Evolutionary conservation across 495 filamentous ascomycete genomes (phyloP).

Genomic region (Neurospora cerealis): DNA sequence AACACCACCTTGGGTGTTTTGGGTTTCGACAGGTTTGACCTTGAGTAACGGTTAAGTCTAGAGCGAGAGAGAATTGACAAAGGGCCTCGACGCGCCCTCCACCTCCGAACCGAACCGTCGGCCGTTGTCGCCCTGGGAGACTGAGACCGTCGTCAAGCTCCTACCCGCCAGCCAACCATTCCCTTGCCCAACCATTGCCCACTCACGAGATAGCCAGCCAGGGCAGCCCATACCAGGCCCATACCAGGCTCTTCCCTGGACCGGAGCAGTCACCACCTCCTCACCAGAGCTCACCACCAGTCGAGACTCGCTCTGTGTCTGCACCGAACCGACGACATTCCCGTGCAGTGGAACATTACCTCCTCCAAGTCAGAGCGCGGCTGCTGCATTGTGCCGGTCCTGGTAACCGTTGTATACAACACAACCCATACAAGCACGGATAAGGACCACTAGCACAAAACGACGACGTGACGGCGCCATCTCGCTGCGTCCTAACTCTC

Average conservation of each 20-base stretch:
- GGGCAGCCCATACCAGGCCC: not conserved
- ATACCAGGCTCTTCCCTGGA: not conserved
- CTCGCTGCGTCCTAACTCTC: constrained; percentile 31
- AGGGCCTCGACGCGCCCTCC: not conserved
- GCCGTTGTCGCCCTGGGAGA: not conserved
- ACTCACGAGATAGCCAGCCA: not conserved
- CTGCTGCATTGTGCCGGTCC: constrained; percentile 11
- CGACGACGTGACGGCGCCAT: constrained; percentile 31
- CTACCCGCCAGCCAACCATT: not conserved
- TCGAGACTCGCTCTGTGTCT: constrained; percentile 6
- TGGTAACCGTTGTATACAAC: not conserved
- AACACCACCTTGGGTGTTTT: not conserved
- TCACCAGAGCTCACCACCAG: not conserved
- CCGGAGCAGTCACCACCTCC: constrained; percentile 1
- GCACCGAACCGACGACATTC: constrained; percentile 21
- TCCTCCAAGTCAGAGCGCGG: not conserved
- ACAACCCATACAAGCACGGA: constrained; percentile 7
- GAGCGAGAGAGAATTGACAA: not conserved
- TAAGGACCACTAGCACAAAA: constrained; percentile 13
- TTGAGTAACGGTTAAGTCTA: not conserved
- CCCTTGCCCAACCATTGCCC: not conserved
- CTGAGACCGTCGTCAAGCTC: not conserved
- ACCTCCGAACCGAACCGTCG: not conserved
- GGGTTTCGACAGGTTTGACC: not conserved
- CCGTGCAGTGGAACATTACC: constrained; percentile 14